Evolutionary conservation across 2,329 filamentous ascomycete genomes (phyloP).

Genomic region (Colletotrichum tanaceti): DNA sequence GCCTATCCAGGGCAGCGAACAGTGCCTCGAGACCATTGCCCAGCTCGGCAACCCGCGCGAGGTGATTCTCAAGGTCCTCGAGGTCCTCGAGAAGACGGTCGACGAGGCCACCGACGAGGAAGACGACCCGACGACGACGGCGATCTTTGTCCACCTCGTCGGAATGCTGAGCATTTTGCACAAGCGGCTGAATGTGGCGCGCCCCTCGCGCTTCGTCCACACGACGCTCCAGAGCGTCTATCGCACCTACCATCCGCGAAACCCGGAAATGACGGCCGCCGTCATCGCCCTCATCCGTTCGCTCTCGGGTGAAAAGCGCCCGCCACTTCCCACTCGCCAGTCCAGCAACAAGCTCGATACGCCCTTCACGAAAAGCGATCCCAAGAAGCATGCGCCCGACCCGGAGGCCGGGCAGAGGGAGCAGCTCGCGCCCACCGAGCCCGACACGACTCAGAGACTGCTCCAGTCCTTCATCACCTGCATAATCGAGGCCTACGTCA

Average conservation of each 20-base stretch:
- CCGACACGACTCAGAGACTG: slow-evolving; percentile 70
- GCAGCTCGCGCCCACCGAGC: slow-evolving; percentile 66
- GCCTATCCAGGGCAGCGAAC: slow-evolving; percentile 73
- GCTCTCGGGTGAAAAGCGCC: slow-evolving; percentile 74
- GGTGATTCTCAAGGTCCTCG: slow-evolving; percentile 83
- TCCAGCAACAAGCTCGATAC: slow-evolving; percentile 68
- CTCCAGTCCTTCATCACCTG: slow-evolving; percentile 83
- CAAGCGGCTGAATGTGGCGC: slow-evolving; percentile 79
- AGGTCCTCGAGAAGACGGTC: slow-evolving; percentile 70
- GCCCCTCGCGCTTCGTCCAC: slow-evolving; percentile 81
- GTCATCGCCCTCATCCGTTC: slow-evolving; percentile 78
- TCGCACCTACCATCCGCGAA: slow-evolving; percentile 71
- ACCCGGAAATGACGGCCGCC: slow-evolving; percentile 75
- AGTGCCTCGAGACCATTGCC: slow-evolving; percentile 79
- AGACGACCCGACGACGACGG: slow-evolving; percentile 50
- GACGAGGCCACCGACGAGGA: slow-evolving; percentile 56
- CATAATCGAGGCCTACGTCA: slow-evolving; percentile 79
- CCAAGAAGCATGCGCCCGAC: slow-evolving; percentile 69
- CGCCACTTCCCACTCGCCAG: slow-evolving; percentile 68
- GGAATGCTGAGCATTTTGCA: slow-evolving; percentile 80
- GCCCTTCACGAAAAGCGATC: slow-evolving; percentile 65
- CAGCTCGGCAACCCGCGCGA: slow-evolving; percentile 83
- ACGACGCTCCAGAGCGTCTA: slow-evolving; percentile 80
- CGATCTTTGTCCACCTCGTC: slow-evolving; percentile 75
- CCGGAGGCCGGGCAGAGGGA: slow-evolving; percentile 67